A percentile compares a stretch with the other conserved stretches of the same genome.
These are phyloP conservation scores for Clavispora asparagi DNA, from an alignment of 805 yeast species.

Conservation along the genomic window DNA sequence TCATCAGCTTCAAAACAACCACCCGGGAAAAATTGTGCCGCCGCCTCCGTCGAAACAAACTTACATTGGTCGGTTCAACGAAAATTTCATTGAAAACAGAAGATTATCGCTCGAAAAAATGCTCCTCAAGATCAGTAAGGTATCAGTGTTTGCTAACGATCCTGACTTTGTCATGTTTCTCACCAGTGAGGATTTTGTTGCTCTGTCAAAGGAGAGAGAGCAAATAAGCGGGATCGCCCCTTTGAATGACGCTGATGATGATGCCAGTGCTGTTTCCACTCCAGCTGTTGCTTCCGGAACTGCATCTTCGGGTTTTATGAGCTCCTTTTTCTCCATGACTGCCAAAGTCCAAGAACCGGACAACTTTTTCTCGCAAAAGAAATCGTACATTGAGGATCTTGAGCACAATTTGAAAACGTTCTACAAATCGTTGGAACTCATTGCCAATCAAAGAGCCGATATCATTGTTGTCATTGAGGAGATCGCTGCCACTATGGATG, in stretches of 20 bases:
- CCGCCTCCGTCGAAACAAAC: constrained; percentile 94
- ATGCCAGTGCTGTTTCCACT: constrained; percentile 26
- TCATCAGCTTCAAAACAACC: constrained; percentile 76
- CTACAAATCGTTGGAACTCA: constrained; percentile 64
- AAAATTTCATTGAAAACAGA: constrained; percentile 83
- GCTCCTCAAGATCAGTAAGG: constrained; percentile 66
- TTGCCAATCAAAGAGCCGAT: constrained; percentile 72
- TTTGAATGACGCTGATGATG: constrained; percentile 31
- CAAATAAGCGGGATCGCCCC: constrained; percentile 45
- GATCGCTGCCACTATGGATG: constrained; percentile 47
- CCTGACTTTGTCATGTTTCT: constrained; percentile 74
- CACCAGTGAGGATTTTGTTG: constrained; percentile 63
- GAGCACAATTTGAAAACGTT: constrained; percentile 70
- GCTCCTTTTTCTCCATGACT: constrained; percentile 65
- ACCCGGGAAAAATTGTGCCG: constrained; percentile 88
- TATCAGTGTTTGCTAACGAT: constrained; percentile 58
- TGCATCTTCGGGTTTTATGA: constrained; percentile 54
- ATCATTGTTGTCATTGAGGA: constrained; percentile 66
- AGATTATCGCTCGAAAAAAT: constrained; percentile 80
- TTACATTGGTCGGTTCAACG: constrained; percentile 85
- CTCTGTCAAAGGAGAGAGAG: constrained; percentile 69
- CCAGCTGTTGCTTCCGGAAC: constrained; percentile 17
- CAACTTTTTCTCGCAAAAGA: constrained; percentile 67
- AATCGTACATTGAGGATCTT: constrained; percentile 60
- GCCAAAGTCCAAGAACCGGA: constrained; percentile 74